Evolutionary conservation across 75 land plant genomes (phyloP), one percentile per base, ranked within the genome.

Genomic region (Pinus tabuliformis): DNA sequence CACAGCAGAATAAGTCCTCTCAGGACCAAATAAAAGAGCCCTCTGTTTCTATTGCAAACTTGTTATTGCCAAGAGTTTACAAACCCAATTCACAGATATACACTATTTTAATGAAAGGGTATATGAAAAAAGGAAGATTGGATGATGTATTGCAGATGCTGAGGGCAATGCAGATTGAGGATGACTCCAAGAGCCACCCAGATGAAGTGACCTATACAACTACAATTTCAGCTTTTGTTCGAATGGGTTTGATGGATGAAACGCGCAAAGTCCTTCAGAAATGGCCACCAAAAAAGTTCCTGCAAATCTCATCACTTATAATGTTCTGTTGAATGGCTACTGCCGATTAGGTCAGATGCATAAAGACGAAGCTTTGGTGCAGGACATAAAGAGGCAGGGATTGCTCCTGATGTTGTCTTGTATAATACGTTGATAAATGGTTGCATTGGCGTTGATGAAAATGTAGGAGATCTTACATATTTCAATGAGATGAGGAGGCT

Each of bases 101-200:
- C 77, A 92, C 99, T 1, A 89, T 94, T 5, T 71, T 97, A 73
- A 97, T 97, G 99, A 97, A 97, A 60, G 99, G 99, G 6, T 97
- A 92, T 62, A 93, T 92, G 89, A 81, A 86, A 52, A 77, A 54
- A 13, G 93, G 93, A 0, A 80, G 93, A 6, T 74, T 87, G 14
- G 64, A 77, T n/a, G 93, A 97, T 62, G 95, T 92, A 1, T 81
- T 92, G 62, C 85, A 88, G 59, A 81, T 83, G 79, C 82, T 97
- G 2, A 73, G 74, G 39, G 99, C 92, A 57, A 97, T 97, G 99
- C 83, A 89, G 82, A 62, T 57, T 12, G 89, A 92, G 65, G 70
- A 75, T 5, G 91, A 87, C 52, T 72, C 73, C 0, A 42, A 78
- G 15, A 82, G 83, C 56, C 85, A 72, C 14, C 99, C 99, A 13